phyloP scores from a whole-genome alignment of 169 alveolate genomes.

The Plasmodium cynomolgi region DNA sequence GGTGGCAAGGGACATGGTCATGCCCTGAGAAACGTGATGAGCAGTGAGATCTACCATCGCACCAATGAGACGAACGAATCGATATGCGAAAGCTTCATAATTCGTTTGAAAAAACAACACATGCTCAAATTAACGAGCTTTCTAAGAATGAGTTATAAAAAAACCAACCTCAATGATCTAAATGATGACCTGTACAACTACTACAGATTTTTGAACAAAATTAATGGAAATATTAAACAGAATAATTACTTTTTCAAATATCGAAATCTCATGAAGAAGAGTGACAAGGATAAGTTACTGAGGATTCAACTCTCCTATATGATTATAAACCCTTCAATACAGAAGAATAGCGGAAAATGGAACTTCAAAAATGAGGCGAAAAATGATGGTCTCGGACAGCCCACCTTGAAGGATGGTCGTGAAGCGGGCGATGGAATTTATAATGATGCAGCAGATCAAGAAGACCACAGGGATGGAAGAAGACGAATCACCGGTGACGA shows the following conservation, averaged over 20 bases:
- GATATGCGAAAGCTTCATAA: neutral
- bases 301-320: constrained; percentile 63
- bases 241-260: constrained; percentile 12
- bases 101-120: constrained; percentile 29
- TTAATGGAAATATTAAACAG: constrained; percentile 62
- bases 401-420: neutral
- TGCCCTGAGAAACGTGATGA: neutral
- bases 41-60: neutral
- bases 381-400: neutral
- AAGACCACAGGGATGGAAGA: neutral
- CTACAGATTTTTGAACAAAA: constrained; percentile 58
- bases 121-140: constrained; percentile 67
- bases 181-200: constrained; percentile 50
- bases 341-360: constrained; percentile 70
- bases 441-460: neutral
- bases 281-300: constrained; percentile 59
- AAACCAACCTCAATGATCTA: constrained; percentile 18
- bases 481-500: neutral
- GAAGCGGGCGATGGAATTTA: neutral
- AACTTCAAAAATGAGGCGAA: constrained; percentile 57
- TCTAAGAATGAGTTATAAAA: constrained; percentile 17
- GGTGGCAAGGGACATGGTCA: neutral
- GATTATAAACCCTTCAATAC: constrained; percentile 72
- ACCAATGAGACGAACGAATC: neutral
- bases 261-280: constrained; percentile 51